Percentiles rank a stretch among this genome's conserved stretches.
Evolutionary conservation across 441 rosid species (phyloP).

Genomic region (Codiaeum variegatum): DNA sequence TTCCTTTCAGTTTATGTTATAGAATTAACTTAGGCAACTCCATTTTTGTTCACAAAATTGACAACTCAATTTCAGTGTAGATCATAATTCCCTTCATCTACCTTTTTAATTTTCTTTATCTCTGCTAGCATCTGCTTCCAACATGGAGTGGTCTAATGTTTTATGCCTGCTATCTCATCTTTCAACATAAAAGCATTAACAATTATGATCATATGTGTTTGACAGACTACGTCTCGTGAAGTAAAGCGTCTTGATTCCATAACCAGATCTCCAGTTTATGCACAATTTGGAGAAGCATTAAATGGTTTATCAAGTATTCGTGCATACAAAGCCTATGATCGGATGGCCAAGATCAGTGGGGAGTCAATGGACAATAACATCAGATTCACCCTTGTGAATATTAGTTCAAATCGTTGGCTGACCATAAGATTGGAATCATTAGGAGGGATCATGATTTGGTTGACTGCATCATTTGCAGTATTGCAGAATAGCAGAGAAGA

Average conservation of each 20-base stretch:
- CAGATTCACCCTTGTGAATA: constrained; percentile 77
- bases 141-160: background rate
- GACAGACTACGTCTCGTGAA: constrained; percentile 89
- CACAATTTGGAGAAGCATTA: constrained; percentile 93
- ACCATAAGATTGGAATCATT: constrained; percentile 73
- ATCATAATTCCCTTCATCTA: background rate
- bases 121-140: background rate
- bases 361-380: constrained; percentile 88
- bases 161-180: constrained; percentile 4
- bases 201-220: background rate
- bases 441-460: constrained; percentile 95
- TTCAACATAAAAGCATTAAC: constrained; percentile 1
- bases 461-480: constrained; percentile 84
- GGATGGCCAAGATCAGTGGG: constrained; percentile 74
- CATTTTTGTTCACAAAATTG: background rate
- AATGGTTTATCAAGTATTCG: constrained; percentile 88
- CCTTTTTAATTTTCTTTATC: background rate
- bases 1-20: background rate
- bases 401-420: constrained; percentile 88
- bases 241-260: constrained; percentile 90
- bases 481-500: constrained; percentile 65
- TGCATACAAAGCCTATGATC: constrained; percentile 88
- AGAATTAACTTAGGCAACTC: background rate
- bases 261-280: constrained; percentile 91
- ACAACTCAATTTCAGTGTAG: too few species aligned